Conservation (phyloP, 768 basidiomycete genomes). For the Pisolithus orientalis region DNA sequence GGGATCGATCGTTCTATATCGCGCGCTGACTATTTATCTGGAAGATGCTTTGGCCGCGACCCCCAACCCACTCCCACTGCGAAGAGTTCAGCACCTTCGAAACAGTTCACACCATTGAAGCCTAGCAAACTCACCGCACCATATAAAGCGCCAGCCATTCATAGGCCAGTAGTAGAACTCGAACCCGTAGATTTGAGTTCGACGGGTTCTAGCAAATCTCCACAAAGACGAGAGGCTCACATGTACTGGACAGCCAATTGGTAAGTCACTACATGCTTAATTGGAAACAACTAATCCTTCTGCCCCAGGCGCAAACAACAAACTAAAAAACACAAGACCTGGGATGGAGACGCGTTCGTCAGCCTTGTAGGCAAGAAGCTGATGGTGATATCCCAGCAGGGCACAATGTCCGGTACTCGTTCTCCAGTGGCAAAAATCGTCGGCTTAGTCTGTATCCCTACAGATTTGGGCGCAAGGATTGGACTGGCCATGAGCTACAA, state of each 20-base stretch:
- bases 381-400: slow-evolving; percentile 61
- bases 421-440: not conserved
- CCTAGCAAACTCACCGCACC: slow-evolving; percentile 16
- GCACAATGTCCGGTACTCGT: slow-evolving; percentile 47
- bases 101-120: slow-evolving; percentile 28
- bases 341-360: slow-evolving; percentile 77
- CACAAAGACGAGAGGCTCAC: slow-evolving; percentile 6
- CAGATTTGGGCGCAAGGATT: slow-evolving; percentile 57
- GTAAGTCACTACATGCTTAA: slow-evolving; percentile 29
- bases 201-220: slow-evolving; percentile 6
- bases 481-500: slow-evolving; percentile 48
- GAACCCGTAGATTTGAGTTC: slow-evolving; percentile 35
- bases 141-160: slow-evolving; percentile 16
- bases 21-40: slow-evolving; percentile 53
- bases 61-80: slow-evolving; percentile 14
- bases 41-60: slow-evolving; percentile 52
- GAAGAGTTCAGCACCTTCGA: slow-evolving; percentile 25
- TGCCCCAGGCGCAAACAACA: slow-evolving; percentile 61
- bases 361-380: slow-evolving; percentile 45
- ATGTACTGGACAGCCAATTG: slow-evolving; percentile 68
- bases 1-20: slow-evolving; percentile 57
- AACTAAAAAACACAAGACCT: slow-evolving; percentile 73
- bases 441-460: slow-evolving; percentile 7
- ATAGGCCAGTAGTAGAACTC: slow-evolving; percentile 29
- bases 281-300: slow-evolving; percentile 2